A percentile compares a stretch with the other conserved stretches of the same genome.
phyloP scores from a whole-genome alignment of 495 filamentous ascomycete species.

The Amniculicola lignicola region DNA sequence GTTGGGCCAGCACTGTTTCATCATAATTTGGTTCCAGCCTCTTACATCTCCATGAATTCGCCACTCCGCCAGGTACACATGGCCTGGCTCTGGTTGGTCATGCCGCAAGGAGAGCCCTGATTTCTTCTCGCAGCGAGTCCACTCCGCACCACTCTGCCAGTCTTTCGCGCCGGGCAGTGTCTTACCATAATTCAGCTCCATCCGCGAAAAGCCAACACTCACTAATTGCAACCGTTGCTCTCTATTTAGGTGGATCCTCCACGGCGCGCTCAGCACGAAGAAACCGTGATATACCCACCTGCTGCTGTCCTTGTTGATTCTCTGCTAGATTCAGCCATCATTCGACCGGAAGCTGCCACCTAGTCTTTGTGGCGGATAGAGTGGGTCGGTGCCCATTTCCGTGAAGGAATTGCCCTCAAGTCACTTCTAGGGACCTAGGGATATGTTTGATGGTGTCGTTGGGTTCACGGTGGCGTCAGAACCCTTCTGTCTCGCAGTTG shows the following conservation, averaged over 20 bases:
- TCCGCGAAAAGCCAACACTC: slow-evolving; percentile 2
- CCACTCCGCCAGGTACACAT: too few relatives aligned
- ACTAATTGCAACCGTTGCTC: slow-evolving; percentile 15
- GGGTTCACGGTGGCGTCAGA: slow-evolving; percentile 14
- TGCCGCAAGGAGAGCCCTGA: slow-evolving; percentile 15
- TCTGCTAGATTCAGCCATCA: neutral
- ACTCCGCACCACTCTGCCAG: slow-evolving; percentile 13
- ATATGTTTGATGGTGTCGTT: slow-evolving; percentile 8
- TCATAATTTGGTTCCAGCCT: too few relatives aligned
- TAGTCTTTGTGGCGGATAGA: neutral
- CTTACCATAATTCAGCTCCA: too few relatives aligned
- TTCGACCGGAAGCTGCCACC: neutral
- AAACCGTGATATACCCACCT: slow-evolving; percentile 1
- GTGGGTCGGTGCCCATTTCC: neutral
- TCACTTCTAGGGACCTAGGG: slow-evolving; percentile 4
- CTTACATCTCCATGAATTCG: too few relatives aligned
- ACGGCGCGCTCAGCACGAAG: slow-evolving; percentile 14
- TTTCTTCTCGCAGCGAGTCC: slow-evolving; percentile 17
- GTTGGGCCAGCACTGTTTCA: too few relatives aligned
- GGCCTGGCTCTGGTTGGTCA: too few relatives aligned
- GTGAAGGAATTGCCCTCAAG: slow-evolving; percentile 4
- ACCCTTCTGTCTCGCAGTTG: slow-evolving; percentile 12
- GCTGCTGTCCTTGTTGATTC: neutral
- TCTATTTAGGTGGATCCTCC: slow-evolving; percentile 10
- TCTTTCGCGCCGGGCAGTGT: too few relatives aligned